Evolutionary conservation across 192 early-diverging fungal genomes (phyloP), one percentile per base, ranked within the genome.

Genomic region (Rhizophagus clarus): DNA sequence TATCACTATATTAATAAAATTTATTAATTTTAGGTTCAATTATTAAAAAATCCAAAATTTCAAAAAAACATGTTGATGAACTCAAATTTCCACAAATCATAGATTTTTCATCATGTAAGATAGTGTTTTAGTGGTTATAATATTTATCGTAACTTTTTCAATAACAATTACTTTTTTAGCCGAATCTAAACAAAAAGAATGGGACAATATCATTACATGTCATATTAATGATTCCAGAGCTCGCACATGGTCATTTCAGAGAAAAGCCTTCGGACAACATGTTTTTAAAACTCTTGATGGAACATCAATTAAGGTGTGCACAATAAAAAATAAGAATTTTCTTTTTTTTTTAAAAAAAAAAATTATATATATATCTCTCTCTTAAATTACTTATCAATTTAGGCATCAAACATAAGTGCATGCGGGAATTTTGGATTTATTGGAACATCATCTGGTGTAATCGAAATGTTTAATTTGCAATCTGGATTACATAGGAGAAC

Each of bases 401-500:
- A 88, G 79, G 83, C 90, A 0, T 92, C 94, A 37, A 89, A 88
- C 0, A 85, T 99, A 49, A 96, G 94, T 83, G 84, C 89, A 1
- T 98, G 97, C 73, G 98, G 98, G 67, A 97, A 98, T 84, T 99
- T 93, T 92, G 95, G 93, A 8, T 93, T 97, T 79, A 85, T 97
- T 5, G 98, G 97, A 4, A 89, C 91, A 31, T 82, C 90, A 10
- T 82, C 83, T 40, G 98, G 98, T 67, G 75, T 80, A 14, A 88
- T 99, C 56, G 96, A 96, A 67, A 93, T 95, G 91, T 96, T 90
- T 90, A 98, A 97, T 87, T 91, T 99, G 92, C 98, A 99, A 79
- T 97, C 96, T 29, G 97, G 97, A 10, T 67, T 92, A 56, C 84
- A 89, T 42, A 91, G 95, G 45, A 91, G 90, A 70, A 86, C 91